A percentile compares a stretch with the other conserved stretches of the same genome.
phyloP scores from a whole-genome alignment of 2,329 filamentous ascomycete species.

The Fonsecaea multimorphosa region DNA sequence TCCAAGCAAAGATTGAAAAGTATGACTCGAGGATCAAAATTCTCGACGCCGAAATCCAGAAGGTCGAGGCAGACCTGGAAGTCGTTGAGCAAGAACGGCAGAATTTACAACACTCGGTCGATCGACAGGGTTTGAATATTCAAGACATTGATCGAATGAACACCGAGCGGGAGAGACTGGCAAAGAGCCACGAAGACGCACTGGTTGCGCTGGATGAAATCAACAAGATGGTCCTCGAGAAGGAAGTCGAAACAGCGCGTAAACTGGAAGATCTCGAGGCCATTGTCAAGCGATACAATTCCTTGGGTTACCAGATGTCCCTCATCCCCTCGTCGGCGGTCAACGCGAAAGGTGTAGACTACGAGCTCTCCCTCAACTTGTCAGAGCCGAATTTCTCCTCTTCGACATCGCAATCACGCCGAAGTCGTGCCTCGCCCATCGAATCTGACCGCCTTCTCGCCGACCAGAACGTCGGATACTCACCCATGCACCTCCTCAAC shows the following conservation, averaged over 20 bases:
- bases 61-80: conserved; percentile 73
- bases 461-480: conserved; percentile 83
- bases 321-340: conserved; percentile 83
- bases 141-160: conserved; percentile 99
- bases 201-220: conserved; percentile 79
- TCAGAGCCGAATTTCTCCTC: conserved; percentile 51
- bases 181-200: conserved; percentile 81
- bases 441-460: conserved; percentile 79
- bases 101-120: conserved; percentile 81
- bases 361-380: conserved; percentile 82
- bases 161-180: conserved; percentile 89
- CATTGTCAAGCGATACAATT: conserved; percentile 89
- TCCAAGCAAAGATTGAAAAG: conserved; percentile 84
- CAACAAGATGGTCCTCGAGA: conserved; percentile 81
- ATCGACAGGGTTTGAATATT: conserved; percentile 92
- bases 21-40: conserved; percentile 81
- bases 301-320: conserved; percentile 88
- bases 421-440: conserved; percentile 44
- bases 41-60: conserved; percentile 84
- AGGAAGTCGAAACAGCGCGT: conserved; percentile 82
- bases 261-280: conserved; percentile 93
- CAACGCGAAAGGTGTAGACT: conserved; percentile 84
- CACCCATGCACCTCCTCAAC: conserved; percentile 85
- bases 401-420: conserved; percentile 28
- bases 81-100: conserved; percentile 83